Conservation (phyloP, 768 basidiomycete genomes). For the Tubosaeta sp. region DNA sequence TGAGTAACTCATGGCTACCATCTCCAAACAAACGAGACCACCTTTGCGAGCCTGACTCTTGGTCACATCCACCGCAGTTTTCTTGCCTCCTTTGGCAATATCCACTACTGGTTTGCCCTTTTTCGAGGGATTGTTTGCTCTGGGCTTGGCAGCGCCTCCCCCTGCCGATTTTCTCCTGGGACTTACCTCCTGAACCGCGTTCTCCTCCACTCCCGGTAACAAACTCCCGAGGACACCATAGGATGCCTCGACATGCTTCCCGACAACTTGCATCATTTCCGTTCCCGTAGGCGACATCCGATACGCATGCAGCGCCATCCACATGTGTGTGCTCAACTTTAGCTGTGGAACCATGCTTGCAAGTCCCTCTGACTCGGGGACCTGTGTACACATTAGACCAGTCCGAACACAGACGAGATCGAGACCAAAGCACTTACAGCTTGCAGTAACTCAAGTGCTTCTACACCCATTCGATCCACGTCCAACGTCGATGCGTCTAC, state of each 20-base stretch:
- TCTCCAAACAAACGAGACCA: conserved; percentile 5
- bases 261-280: conserved; percentile 43
- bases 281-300: conserved; percentile 37
- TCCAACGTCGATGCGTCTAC: conserved; percentile 19
- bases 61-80: conserved; percentile 27
- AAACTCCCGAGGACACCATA: conserved; percentile 43
- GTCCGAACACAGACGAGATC: neutral
- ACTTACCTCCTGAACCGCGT: conserved; percentile 6
- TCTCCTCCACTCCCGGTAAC: conserved; percentile 24
- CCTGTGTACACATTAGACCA: conserved; percentile 18
- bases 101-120: conserved; percentile 33
- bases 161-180: conserved; percentile 20
- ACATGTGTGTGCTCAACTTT: conserved; percentile 54
- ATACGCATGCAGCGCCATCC: conserved; percentile 70
- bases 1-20: neutral
- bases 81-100: conserved; percentile 1
- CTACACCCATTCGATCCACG: conserved; percentile 36
- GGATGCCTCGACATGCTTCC: conserved; percentile 51
- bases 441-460: conserved; percentile 40
- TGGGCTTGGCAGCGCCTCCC: conserved; percentile 5
- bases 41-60: conserved; percentile 46
- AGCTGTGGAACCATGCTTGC: conserved; percentile 41
- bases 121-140: conserved; percentile 20
- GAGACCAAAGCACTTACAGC: conserved; percentile 35
- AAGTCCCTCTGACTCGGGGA: conserved; percentile 28